Evolutionary conservation across 331 rosid species (phyloP).

Genomic region (Acacia concinna): DNA sequence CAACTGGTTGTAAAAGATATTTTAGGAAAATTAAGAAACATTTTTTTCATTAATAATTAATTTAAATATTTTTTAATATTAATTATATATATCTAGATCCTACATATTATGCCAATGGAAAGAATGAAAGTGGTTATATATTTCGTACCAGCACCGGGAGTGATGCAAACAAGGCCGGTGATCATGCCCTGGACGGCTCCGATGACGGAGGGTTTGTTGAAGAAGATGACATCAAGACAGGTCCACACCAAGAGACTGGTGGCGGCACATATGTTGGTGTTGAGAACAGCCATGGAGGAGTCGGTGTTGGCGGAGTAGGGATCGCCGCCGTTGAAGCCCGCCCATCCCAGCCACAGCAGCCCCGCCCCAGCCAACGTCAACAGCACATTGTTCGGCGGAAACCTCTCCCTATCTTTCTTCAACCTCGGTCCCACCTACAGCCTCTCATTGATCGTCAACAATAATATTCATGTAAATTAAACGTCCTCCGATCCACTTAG

Average conservation of each 20-base stretch:
- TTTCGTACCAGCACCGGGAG: slow-evolving; percentile 60
- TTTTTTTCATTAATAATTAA: too few relatives aligned
- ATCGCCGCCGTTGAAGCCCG: slow-evolving; percentile 76
- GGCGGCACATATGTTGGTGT: slow-evolving; percentile 72
- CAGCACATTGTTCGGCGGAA: slow-evolving; percentile 71
- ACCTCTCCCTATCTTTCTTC: slow-evolving; percentile 59
- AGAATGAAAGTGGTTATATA: too few relatives aligned
- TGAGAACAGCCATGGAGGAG: slow-evolving; percentile 65
- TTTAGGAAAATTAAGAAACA: too few relatives aligned
- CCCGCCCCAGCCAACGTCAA: slow-evolving; percentile 66
- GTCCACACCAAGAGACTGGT: slow-evolving; percentile 68
- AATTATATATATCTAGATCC: too few relatives aligned
- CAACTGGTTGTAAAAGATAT: too few relatives aligned
- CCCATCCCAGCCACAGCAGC: slow-evolving; percentile 70
- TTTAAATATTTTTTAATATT: too few relatives aligned
- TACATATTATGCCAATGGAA: too few relatives aligned
- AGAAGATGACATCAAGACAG: slow-evolving; percentile 59
- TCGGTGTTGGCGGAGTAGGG: slow-evolving; percentile 63
- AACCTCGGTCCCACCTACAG: slow-evolving; percentile 66
- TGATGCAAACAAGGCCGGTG: slow-evolving; percentile 73
- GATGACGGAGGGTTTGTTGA: slow-evolving; percentile 64
- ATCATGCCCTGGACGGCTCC: slow-evolving; percentile 82
- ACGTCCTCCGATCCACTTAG: too few relatives aligned
- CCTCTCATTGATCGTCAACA: too few relatives aligned
- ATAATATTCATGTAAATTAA: too few relatives aligned